A percentile compares a stretch with the other conserved stretches of the same genome.
Conservation (phyloP, 2,329 filamentous ascomycete species). For the Pseudogymnoascus destructans region DNA sequence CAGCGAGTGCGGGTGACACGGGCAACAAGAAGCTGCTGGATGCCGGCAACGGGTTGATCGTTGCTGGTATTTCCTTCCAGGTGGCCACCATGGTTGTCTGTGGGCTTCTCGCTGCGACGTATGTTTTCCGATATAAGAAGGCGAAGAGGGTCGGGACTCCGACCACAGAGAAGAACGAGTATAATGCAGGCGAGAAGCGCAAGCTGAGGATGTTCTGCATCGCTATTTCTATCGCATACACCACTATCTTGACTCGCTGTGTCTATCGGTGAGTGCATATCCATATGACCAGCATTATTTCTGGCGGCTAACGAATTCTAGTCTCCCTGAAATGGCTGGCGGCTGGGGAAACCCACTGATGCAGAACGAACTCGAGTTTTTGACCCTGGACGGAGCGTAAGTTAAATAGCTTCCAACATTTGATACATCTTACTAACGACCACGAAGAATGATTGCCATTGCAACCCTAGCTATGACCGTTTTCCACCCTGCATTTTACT, state of each 20-base stretch:
- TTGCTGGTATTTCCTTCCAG: slow-evolving; percentile 30
- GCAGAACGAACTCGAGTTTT: slow-evolving; percentile 47
- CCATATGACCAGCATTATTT: background rate
- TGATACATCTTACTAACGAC: slow-evolving; percentile 4
- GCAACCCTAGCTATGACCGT: slow-evolving; percentile 36
- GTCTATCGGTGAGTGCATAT: slow-evolving; percentile 16
- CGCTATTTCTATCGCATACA: slow-evolving; percentile 12
- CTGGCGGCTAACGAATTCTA: slow-evolving; percentile 13
- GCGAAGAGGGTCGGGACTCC: background rate
- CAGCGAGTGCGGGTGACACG: slow-evolving; percentile 19
- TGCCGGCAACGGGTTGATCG: slow-evolving; percentile 26
- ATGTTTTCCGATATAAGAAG: slow-evolving; percentile 9
- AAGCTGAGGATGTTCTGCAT: slow-evolving; percentile 15
- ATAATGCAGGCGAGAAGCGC: background rate
- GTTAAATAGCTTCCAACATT: slow-evolving; percentile 12
- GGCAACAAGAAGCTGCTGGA: slow-evolving; percentile 10
- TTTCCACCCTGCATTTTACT: slow-evolving; percentile 42
- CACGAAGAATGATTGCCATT: slow-evolving; percentile 35
- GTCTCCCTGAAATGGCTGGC: slow-evolving; percentile 46
- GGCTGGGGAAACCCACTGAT: slow-evolving; percentile 52
- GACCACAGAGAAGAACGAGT: background rate
- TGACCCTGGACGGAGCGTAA: slow-evolving; percentile 43
- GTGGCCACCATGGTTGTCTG: slow-evolving; percentile 27
- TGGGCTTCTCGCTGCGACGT: slow-evolving; percentile 13
- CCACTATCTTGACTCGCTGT: slow-evolving; percentile 18